Evolutionary conservation across 352 stramenopile genomes (phyloP), one percentile per base, ranked within the genome.

Genomic region (Phytophthora quininea): DNA sequence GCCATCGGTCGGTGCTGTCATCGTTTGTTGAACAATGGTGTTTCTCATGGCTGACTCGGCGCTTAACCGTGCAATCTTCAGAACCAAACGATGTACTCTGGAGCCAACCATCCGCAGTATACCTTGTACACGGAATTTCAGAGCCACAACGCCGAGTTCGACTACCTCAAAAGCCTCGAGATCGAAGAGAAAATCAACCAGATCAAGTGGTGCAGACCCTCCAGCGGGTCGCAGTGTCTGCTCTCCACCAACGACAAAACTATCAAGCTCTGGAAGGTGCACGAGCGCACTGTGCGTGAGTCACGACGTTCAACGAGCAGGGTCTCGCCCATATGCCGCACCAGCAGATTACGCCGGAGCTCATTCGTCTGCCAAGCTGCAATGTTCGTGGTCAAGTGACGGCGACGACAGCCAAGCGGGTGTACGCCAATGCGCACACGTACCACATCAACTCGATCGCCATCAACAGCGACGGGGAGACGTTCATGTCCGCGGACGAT

Each of bases 171-270:
- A 73, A 98, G 90, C 62, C 82, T 99, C 5, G 96, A 99, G 62
- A 99, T 99, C 64, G 96, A 99, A 66, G 96, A 98, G 69, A 98
- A 98, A 64, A 98, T 99, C 71, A 99, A 99, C 74, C 84, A 98
- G 52, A 98, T 99, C 74, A 96, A 97, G 67, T 99, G 94, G 91
- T 98, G 92, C 61, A 77, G 82, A 14, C 73, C 83, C 8, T 89
- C 82, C 43, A 96, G 93, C 71, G 92, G 95, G 54, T 86, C 92
- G n/a, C 78, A 96, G 48, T 98, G 97, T 55, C 67, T 99, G 45
- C 82, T 99, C 42, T 96, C 90, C 10, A 98, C 96, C 19, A 99
- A 99, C 75, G 95, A 99, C 82, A 99, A 99, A 79, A 99, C 96
- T 32, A 97, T 99, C 67, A 99, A 99, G 76, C 77, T 99, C 29